Conservation (phyloP, 495 filamentous ascomycete species). For the Aspergillus bertholletiae region DNA sequence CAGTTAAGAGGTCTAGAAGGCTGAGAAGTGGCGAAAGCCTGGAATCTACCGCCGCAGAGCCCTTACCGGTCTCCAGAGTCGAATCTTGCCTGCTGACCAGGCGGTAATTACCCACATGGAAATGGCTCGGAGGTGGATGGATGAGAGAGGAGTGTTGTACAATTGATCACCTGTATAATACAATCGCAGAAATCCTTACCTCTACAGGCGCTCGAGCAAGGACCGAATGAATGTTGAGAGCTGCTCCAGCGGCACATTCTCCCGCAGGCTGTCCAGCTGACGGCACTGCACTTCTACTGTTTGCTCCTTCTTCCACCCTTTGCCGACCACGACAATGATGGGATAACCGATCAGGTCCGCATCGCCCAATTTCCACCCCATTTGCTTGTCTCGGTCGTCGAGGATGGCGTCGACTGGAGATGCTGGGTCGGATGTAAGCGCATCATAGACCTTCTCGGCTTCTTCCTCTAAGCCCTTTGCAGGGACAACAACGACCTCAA, state of each 20-base stretch:
- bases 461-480: conserved; percentile 42
- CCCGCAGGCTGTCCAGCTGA: conserved; percentile 41
- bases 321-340: conserved; percentile 73
- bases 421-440: conserved; percentile 27
- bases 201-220: conserved; percentile 41
- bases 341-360: conserved; percentile 89
- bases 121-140: no score
- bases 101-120: neutral
- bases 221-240: conserved; percentile 35
- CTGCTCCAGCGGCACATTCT: conserved; percentile 42
- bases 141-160: conserved; percentile 4
- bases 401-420: conserved; percentile 57
- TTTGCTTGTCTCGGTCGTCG: conserved; percentile 68
- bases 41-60: no score
- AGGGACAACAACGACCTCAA: conserved; percentile 69
- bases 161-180: conserved; percentile 5
- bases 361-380: conserved; percentile 84
- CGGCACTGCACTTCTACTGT: conserved; percentile 78
- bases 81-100: neutral
- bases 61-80: neutral
- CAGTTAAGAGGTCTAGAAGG: no score
- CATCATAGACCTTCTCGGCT: conserved; percentile 60
- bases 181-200: neutral
- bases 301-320: conserved; percentile 60
- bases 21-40: no score